A percentile compares a stretch with the other conserved stretches of the same genome.
Evolutionary conservation across 306 rosid species (phyloP).

Genomic region (Fragaria ananassa): DNA sequence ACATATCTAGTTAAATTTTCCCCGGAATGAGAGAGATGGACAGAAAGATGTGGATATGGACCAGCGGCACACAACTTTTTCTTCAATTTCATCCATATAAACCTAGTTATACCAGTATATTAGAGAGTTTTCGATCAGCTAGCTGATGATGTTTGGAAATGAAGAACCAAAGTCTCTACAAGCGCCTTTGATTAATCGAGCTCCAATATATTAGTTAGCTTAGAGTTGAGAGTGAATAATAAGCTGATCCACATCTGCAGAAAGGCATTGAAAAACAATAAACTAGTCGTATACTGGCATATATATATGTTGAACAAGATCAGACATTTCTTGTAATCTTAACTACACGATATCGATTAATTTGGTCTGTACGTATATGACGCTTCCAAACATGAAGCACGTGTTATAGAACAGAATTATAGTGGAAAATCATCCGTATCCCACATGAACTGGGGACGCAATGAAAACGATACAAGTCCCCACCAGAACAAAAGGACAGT

Average conservation of each 20-base stretch:
- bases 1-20: neutral
- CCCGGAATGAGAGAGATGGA: neutral
- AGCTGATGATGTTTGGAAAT: neutral
- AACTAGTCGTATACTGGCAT: neutral
- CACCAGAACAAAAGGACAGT: neutral
- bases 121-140: neutral
- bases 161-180: neutral
- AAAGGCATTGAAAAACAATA: neutral
- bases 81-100: neutral
- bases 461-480: constrained; percentile 15
- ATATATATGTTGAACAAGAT: constrained; percentile 7
- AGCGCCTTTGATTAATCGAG: neutral
- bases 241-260: neutral
- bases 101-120: neutral
- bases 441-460: constrained; percentile 10
- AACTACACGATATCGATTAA: neutral
- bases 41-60: neutral
- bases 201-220: neutral
- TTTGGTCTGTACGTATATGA: neutral
- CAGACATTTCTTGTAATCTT: neutral
- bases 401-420: constrained; percentile 9
- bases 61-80: neutral
- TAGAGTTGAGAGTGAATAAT: neutral
- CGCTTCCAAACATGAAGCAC: constrained; percentile 22
- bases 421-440: constrained; percentile 1